phyloP scores from a whole-genome alignment of 306 rosid species.

The Castanopsis chinensis region DNA sequence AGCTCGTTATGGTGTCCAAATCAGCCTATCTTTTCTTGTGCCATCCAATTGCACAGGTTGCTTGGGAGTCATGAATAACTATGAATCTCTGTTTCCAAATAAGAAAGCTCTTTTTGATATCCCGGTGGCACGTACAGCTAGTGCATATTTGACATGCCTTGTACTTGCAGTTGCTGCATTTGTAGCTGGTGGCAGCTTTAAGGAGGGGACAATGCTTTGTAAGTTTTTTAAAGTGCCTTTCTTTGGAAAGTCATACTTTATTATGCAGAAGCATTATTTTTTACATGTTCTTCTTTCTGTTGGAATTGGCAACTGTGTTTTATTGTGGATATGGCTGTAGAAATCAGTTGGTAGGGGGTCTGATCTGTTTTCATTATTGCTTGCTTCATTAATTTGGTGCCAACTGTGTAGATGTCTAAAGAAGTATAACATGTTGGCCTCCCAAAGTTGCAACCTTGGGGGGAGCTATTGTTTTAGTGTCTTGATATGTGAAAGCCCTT shows the following conservation, averaged over 20 bases:
- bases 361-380: not conserved
- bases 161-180: conserved; percentile 77
- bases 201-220: conserved; percentile 94
- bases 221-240: conserved; percentile 27
- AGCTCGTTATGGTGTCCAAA: conserved; percentile 77
- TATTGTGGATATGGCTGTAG: not conserved
- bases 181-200: conserved; percentile 83
- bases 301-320: not conserved
- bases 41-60: conserved; percentile 97
- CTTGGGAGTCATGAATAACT: conserved; percentile 88
- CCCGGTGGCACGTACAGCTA: conserved; percentile 80
- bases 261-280: not conserved
- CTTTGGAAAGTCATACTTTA: not conserved
- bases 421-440: not conserved
- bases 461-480: not conserved
- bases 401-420: not conserved
- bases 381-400: not conserved
- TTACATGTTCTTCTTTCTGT: not conserved
- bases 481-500: not conserved
- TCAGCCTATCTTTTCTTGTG: conserved; percentile 87
- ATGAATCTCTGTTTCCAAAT: conserved; percentile 79
- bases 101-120: conserved; percentile 88
- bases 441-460: not conserved
- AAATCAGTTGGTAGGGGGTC: not conserved
- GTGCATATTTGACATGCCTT: conserved; percentile 79